These are phyloP conservation scores for Ceratocystis cacaofunesta DNA, from an alignment of 2,329 filamentous ascomycete genomes.

Conservation along the genomic window DNA sequence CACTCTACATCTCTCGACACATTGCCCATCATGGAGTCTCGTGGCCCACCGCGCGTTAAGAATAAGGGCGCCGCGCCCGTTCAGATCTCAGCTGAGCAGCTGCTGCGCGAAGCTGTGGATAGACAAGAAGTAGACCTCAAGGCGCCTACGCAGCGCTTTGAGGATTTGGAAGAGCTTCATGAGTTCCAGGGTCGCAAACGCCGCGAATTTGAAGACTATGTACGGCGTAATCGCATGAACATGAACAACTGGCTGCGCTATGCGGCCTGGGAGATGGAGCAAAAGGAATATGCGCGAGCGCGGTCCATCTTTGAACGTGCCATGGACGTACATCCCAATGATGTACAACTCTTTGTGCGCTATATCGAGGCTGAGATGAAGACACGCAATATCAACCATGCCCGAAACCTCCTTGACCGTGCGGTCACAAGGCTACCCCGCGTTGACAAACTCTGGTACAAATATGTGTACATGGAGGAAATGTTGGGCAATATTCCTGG, in stretches of 20 bases:
- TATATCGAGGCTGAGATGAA: slow-evolving; percentile 98
- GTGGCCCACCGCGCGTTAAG: slow-evolving; percentile 90
- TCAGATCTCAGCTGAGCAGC: slow-evolving; percentile 92
- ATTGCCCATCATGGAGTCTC: slow-evolving; percentile 58
- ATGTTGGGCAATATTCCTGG: slow-evolving; percentile 89
- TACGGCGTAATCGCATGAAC: slow-evolving; percentile 82
- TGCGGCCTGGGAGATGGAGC: slow-evolving; percentile 91
- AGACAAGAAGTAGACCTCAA: slow-evolving; percentile 79
- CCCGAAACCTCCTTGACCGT: slow-evolving; percentile 81
- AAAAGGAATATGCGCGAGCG: slow-evolving; percentile 89
- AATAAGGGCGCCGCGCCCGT: slow-evolving; percentile 90
- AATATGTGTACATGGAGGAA: slow-evolving; percentile 98
- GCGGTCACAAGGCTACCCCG: slow-evolving; percentile 85
- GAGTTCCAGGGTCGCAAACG: slow-evolving; percentile 93
- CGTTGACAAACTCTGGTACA: slow-evolving; percentile 96
- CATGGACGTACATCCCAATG: slow-evolving; percentile 78
- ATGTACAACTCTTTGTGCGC: slow-evolving; percentile 74
- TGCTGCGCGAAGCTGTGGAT: slow-evolving; percentile 92
- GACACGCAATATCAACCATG: slow-evolving; percentile 83
- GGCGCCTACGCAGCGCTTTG: slow-evolving; percentile 85
- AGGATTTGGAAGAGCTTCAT: slow-evolving; percentile 92
- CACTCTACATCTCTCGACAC: not conserved
- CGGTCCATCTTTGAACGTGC: slow-evolving; percentile 89
- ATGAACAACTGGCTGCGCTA: slow-evolving; percentile 99
- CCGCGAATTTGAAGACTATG: slow-evolving; percentile 96